A percentile compares a stretch with the other conserved stretches of the same genome.
Evolutionary conservation across 129 eudicot species (phyloP).

Genomic region (Cynara cardunculus): DNA sequence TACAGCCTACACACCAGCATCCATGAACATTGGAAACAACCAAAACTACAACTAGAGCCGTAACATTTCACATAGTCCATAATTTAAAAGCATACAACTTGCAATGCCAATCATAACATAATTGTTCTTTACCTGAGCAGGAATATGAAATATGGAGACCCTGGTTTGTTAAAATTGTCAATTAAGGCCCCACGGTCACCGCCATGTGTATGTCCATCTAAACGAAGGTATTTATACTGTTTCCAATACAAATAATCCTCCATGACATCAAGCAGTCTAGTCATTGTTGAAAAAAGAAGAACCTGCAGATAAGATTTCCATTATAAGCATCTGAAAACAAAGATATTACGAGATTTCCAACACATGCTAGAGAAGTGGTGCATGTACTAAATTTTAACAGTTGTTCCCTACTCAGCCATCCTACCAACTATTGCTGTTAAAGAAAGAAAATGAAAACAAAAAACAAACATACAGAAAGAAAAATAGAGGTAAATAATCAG

Average conservation of each 20-base stretch:
- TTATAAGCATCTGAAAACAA: slow-evolving; percentile 17
- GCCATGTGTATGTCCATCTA: slow-evolving; percentile 97
- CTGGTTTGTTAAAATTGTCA: slow-evolving; percentile 75
- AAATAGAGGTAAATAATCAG: background rate
- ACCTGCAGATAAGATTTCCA: slow-evolving; percentile 52
- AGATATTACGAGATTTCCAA: background rate
- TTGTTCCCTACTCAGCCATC: background rate
- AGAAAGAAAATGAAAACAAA: background rate
- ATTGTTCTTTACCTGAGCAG: slow-evolving; percentile 67
- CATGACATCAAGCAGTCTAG: slow-evolving; percentile 99
- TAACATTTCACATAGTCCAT: background rate
- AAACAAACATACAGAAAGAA: background rate
- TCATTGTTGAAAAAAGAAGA: slow-evolving; percentile 97
- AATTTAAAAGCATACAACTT: background rate
- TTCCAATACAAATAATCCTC: slow-evolving; percentile 95
- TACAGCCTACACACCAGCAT: too few relatives aligned
- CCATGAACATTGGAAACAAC: background rate
- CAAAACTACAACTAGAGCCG: background rate
- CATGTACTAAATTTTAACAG: background rate
- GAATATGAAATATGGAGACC: slow-evolving; percentile 89
- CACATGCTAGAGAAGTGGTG: background rate
- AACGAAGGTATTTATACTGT: slow-evolving; percentile 87
- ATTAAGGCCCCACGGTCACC: slow-evolving; percentile 94
- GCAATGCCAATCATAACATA: background rate
- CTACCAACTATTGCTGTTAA: slow-evolving; percentile 1